Evolutionary conservation across 2,329 filamentous ascomycete species (phyloP).

Genomic region (Botrytis elliptica): DNA sequence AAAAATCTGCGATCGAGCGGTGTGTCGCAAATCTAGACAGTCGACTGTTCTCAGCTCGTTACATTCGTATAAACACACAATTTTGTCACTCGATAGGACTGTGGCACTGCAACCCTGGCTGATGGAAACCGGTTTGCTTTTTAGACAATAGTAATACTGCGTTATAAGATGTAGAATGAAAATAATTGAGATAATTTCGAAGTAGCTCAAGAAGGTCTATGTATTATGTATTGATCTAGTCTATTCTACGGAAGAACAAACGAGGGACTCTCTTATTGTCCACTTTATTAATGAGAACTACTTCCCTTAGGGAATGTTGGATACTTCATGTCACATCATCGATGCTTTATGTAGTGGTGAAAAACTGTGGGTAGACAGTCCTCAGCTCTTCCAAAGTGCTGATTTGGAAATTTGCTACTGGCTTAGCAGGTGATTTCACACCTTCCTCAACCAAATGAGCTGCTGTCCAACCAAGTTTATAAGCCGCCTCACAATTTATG

Average conservation of each 20-base stretch:
- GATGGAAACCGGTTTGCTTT: conserved; percentile 86
- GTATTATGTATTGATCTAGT: conserved; percentile 2
- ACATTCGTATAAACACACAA: neutral
- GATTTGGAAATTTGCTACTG: conserved; percentile 73
- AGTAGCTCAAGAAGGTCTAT: neutral
- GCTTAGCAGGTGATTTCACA: conserved; percentile 59
- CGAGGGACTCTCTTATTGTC: neutral
- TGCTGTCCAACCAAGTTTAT: conserved; percentile 80
- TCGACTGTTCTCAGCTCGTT: neutral
- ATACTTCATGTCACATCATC: neutral
- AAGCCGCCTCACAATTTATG: conserved; percentile 74
- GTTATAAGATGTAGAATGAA: neutral
- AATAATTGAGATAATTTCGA: neutral
- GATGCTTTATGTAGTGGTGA: conserved; percentile 55
- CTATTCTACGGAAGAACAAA: conserved; percentile 9
- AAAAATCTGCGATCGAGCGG: neutral
- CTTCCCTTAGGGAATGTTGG: conserved; percentile 1
- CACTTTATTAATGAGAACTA: neutral
- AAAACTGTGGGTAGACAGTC: conserved; percentile 76
- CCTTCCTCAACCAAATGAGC: conserved; percentile 82
- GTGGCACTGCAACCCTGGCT: conserved; percentile 85
- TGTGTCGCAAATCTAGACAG: neutral
- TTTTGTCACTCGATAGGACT: conserved; percentile 59
- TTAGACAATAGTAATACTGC: conserved; percentile 40
- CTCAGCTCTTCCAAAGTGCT: conserved; percentile 73